Conservation (phyloP, 2,329 filamentous ascomycete species). For the Fusarium brevicatenulatum region DNA sequence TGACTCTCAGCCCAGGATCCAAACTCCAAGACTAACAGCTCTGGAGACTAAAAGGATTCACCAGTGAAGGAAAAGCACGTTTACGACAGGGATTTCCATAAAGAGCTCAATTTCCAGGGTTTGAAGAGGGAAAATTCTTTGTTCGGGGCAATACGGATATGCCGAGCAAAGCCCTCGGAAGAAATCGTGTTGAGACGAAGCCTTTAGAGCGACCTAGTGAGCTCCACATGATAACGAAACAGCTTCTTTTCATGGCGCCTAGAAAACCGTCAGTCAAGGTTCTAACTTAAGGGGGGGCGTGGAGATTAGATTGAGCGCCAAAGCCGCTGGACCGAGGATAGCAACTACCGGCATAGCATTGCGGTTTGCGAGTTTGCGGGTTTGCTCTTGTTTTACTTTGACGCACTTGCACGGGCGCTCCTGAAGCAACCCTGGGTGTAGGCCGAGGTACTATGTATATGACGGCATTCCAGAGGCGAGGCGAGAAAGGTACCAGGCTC, state of each 20-base stretch:
- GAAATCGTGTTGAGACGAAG: constrained; percentile 24
- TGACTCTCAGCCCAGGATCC: constrained; percentile 5
- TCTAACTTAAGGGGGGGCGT: constrained; percentile 20
- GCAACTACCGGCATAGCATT: constrained; percentile 29
- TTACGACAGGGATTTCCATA: constrained; percentile 12
- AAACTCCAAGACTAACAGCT: constrained; percentile 7
- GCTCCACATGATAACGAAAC: constrained; percentile 15
- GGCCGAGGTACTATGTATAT: not conserved
- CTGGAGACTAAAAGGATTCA: not conserved
- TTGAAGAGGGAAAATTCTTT: not conserved
- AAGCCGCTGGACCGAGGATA: constrained; percentile 40
- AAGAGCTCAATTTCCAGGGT: constrained; percentile 9
- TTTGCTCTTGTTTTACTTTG: constrained; percentile 6
- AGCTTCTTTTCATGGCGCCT: constrained; percentile 19
- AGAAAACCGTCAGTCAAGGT: constrained; percentile 25
- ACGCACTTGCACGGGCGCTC: not conserved
- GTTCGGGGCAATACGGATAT: constrained; percentile 28
- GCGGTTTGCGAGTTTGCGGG: not conserved
- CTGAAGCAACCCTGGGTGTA: constrained; percentile 18
- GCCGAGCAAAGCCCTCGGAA: constrained; percentile 29
- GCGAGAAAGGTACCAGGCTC: constrained; percentile 6
- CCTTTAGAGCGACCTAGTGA: constrained; percentile 6
- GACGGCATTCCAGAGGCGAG: constrained; percentile 22
- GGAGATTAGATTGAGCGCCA: constrained; percentile 27
- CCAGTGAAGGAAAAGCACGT: constrained; percentile 31